phyloP scores from a whole-genome alignment of 495 filamentous ascomycete species.

The Hypoxylon intermedium region DNA sequence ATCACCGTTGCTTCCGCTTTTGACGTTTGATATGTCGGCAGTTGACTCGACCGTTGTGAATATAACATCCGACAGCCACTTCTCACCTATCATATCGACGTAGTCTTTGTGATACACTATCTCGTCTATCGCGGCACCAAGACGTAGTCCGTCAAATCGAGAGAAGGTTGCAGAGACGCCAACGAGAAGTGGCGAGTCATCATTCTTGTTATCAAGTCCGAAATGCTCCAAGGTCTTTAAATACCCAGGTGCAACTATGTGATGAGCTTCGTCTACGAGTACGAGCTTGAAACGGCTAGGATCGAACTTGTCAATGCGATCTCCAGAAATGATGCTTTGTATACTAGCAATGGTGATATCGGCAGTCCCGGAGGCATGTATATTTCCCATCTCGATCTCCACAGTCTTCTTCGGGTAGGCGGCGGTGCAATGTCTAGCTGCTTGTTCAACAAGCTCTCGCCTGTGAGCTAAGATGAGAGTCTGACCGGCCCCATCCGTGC shows the following conservation, averaged over 20 bases:
- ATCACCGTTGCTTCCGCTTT: conserved; percentile 71
- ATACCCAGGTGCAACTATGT: conserved; percentile 87
- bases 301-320: conserved; percentile 82
- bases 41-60: conserved; percentile 91
- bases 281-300: conserved; percentile 83
- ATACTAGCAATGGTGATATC: conserved; percentile 97
- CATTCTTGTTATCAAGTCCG: conserved; percentile 62
- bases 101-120: conserved; percentile 98
- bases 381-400: conserved; percentile 88
- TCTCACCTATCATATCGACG: conserved; percentile 92
- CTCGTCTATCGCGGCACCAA: conserved; percentile 89
- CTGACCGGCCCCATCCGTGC: conserved; percentile 65
- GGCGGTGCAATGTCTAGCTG: conserved; percentile 77
- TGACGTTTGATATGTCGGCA: conserved; percentile 75
- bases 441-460: conserved; percentile 94
- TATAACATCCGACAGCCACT: conserved; percentile 80
- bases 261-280: conserved; percentile 97
- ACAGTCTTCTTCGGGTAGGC: conserved; percentile 81
- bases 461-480: conserved; percentile 93
- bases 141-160: conserved; percentile 82
- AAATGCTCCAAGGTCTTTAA: conserved; percentile 76
- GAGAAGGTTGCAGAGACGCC: conserved; percentile 95
- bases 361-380: conserved; percentile 74
- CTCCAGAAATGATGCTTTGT: conserved; percentile 74
- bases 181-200: conserved; percentile 72